Evolutionary conservation across 805 yeast genomes (phyloP), one percentile per base, ranked within the genome.

Genomic region (Candida adriatica): DNA sequence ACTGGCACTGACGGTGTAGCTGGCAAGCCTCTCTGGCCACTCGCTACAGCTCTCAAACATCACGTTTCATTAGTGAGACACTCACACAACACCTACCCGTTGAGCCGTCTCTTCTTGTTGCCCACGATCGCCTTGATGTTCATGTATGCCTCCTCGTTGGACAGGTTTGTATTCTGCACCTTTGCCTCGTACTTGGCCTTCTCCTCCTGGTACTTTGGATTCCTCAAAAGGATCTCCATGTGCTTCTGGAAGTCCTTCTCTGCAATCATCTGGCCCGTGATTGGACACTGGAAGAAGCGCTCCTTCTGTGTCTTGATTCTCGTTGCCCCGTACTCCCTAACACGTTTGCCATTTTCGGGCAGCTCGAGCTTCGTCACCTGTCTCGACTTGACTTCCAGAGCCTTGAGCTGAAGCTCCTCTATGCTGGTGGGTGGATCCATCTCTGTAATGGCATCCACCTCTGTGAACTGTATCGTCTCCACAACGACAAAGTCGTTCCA

Each of bases 401-500:
- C 70, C 29, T 90, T 62, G 41, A 66, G 70, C 42, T 80, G 70
- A 14, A 83, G 56, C 19, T 78, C 80, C 7, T 73, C 66, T 27
- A 79, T 58, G 4, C 66, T 60, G 30, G 80, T 50, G 0, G 94
- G 84, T 8, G 50, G 45, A 1, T 71, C 64, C 23, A 53, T 57
- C 30, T 75, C 79, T 5, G 73, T 66, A 8, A 68, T 71, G 37
- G 67, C 64, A 51, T 79, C 87, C 6, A 72, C 55, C 2, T 73
- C 75, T 11, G 73, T 72, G 42, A 86, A 79, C 29, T 68, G 75
- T 10, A 87, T 64, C 2, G 79, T 74, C 30, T 77, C 85, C 6
- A 84, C 79, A 13, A 84, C 64, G 2, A 68, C 64, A 49, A 88
- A 90, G 40, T 82, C 84, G 34, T 78, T 77, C 98, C 98, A 90